Conservation (phyloP, 306 rosid species). For the Erythrophleum fordii region DNA sequence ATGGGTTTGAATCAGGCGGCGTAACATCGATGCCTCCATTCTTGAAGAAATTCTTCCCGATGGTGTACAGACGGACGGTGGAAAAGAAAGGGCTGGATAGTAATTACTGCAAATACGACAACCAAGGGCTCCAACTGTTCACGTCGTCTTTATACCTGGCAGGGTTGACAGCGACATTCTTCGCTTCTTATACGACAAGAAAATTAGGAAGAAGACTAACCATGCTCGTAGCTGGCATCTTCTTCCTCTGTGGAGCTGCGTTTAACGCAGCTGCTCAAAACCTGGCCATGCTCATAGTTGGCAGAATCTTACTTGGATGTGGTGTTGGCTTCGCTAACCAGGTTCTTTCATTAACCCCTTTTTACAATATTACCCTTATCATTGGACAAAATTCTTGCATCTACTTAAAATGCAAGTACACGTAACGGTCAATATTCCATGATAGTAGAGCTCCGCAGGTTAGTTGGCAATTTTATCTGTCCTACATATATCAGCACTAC, state of each 20-base stretch:
- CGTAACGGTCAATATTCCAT: no score
- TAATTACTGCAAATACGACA: slow-evolving; percentile 75
- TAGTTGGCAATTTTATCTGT: no score
- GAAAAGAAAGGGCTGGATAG: slow-evolving; percentile 39
- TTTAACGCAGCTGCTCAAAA: slow-evolving; percentile 59
- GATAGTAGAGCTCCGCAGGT: no score
- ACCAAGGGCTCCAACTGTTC: slow-evolving; percentile 64
- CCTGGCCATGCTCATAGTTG: slow-evolving; percentile 60
- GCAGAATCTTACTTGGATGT: slow-evolving; percentile 72
- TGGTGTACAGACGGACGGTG: slow-evolving; percentile 48
- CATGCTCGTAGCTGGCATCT: slow-evolving; percentile 67
- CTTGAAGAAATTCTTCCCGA: slow-evolving; percentile 67
- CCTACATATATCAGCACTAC: no score
- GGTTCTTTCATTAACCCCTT: slow-evolving; percentile 40
- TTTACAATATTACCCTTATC: not conserved
- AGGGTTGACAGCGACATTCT: slow-evolving; percentile 56
- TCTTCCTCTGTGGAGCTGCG: slow-evolving; percentile 61
- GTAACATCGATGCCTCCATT: slow-evolving; percentile 68
- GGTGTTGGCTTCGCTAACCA: slow-evolving; percentile 90
- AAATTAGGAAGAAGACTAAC: slow-evolving; percentile 59
- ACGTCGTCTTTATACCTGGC: slow-evolving; percentile 72
- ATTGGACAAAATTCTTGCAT: no score
- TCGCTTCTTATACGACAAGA: slow-evolving; percentile 65
- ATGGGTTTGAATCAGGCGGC: slow-evolving; percentile 52
- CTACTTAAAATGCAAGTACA: no score